Evolutionary conservation across 345 rosid genomes (phyloP), one percentile per base, ranked within the genome.

Genomic region (Euphorbia pulcherrima): DNA sequence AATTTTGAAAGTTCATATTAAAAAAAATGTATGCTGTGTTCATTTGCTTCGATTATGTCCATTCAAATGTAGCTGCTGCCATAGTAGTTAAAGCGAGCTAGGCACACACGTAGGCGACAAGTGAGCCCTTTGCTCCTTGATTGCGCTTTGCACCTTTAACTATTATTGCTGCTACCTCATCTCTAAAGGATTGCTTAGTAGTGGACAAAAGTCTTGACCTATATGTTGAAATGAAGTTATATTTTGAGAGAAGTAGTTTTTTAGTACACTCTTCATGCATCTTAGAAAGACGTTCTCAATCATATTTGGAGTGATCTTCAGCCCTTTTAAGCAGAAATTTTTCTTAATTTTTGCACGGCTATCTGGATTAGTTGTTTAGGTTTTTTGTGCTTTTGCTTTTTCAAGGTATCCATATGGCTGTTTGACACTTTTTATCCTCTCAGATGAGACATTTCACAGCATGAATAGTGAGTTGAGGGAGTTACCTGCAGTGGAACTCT

Each of bases 401-500:
- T 17, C 11, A 14, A 53, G 63, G 41, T 18, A 8, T 20, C 9
- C 26, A 29, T 59, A 41, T 27, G 46, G 46, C 11, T 57, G 6
- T 69, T 10, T 21, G 16, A 40, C 68, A 55, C 67, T 75, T 41
- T 61, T 60, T 33, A 33, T 79, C 74, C n/a, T n/a, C n/a, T n/a
- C 86, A 91, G 99, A 65, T 35, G 96, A 92, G 74, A 81, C 97
- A 55, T 92, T 87, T 82, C 98, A 87, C 72, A 78, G 81, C 74
- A 74, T 84, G 74, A 86, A 82, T 72, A 92, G 91, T 63, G 97
- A 88, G 68, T 79, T 95, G 82, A 87, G 90, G 82, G 99, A 95
- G 74, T 82, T 95, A 78, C 99, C 99, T 62, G 82, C 88, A 2
- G 87, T 95, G 70, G 98, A 95, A 74, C 96, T 92, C 79, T 84